phyloP scores from a whole-genome alignment of 257 asterid species.

The Solanum appendiculatum region DNA sequence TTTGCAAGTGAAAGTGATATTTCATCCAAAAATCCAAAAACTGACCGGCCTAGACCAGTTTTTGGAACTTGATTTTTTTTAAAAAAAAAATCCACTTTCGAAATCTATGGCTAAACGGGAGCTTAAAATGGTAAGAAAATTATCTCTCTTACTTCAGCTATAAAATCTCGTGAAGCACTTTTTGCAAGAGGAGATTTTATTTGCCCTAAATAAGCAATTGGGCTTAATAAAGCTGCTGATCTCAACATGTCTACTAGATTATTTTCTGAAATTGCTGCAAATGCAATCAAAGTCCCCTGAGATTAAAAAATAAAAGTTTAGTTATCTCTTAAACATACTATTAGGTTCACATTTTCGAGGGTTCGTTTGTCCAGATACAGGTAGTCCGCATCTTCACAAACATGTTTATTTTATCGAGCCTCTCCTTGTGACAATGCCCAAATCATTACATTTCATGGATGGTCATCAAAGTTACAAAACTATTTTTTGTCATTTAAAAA shows the following conservation, averaged over 20 bases:
- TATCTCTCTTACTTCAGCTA: slow-evolving; percentile 40
- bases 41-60: neutral
- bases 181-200: slow-evolving; percentile 48
- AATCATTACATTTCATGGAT: neutral
- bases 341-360: neutral
- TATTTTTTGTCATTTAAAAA: no score
- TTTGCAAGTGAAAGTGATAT: neutral
- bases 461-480: neutral
- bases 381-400: neutral
- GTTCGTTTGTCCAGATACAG: no score
- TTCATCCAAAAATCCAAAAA: neutral
- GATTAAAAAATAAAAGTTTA: no score
- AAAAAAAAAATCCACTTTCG: no score
- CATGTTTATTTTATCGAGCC: no score
- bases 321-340: neutral
- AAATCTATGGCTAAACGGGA: no score
- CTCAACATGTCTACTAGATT: slow-evolving; percentile 27
- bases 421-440: neutral
- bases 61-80: neutral
- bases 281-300: slow-evolving; percentile 78
- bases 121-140: no score
- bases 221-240: slow-evolving; percentile 66
- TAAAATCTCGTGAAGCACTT: slow-evolving; percentile 37
- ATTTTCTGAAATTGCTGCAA: slow-evolving; percentile 48
- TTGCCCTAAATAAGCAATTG: slow-evolving; percentile 60